Evolutionary conservation across 2,329 filamentous ascomycete genomes (phyloP), one percentile per base, ranked within the genome.

Genomic region (Davidsoniella virescens): DNA sequence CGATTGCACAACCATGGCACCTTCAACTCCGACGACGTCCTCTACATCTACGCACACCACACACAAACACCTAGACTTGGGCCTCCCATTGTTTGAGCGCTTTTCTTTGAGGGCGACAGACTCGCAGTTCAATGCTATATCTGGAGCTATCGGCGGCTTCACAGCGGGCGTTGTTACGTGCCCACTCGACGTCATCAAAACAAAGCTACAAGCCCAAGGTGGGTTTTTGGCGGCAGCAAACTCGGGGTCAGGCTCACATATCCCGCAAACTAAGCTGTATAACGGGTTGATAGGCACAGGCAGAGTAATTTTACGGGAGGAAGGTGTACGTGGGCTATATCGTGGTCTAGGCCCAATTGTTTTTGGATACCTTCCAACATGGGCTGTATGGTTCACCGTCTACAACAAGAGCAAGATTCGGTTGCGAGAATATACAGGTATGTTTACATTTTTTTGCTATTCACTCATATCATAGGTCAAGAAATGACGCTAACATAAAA

Each of bases 131-230:
- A 86, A 93, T 63, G 86, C 87, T 55, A 71, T 95, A 51, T 82
- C 87, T 41, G 92, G 92, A 51, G 90, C 88, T 45, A 73, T 86
- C 52, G 90, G 88, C 47, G 92, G 92, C 46, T 86, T 96, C 60
- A 87, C 87, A 18, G 94, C 88, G 6, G 92, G 92, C 47, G 77
- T 98, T 51, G 85, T 95, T 56, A 96, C 90, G 49, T 98, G 92
- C 64, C 92, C 92, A 40, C 80, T 98, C 58, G 92, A 98, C 70
- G 92, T 98, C 55, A 96, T 98, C 66, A 98, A 98, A 70, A 98
- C 92, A 42, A 96, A 95, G 66, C 68, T 98, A 54, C 92, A 98
- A 64, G 90, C 88, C 14, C 92, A 96, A 64, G 90, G 90, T 55
- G 85, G 87, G 17, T 93, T 94, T 64, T 16, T 53, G 40, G 38